Conservation (phyloP, 2,329 filamentous ascomycete species). For the Trichophyton simii region DNA sequence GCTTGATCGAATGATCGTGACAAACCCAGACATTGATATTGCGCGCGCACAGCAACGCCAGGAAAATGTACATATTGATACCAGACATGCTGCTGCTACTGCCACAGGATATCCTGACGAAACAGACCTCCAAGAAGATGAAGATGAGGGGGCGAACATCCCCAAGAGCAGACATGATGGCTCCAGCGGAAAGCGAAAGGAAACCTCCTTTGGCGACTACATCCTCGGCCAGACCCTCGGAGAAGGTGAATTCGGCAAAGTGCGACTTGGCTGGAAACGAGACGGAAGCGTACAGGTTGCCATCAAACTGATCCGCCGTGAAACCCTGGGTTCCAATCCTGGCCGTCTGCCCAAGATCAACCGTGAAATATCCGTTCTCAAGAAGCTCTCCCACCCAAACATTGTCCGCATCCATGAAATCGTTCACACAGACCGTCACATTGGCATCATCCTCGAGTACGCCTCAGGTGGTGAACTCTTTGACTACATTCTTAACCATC, state of each 20-base stretch:
- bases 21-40: constrained; percentile 61
- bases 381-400: constrained; percentile 81
- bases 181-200: constrained; percentile 49
- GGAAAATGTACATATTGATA: constrained; percentile 15
- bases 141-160: constrained; percentile 23
- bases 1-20: constrained; percentile 63
- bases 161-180: constrained; percentile 44
- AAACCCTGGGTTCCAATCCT: constrained; percentile 77
- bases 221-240: constrained; percentile 91
- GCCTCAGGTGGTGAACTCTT: constrained; percentile 95
- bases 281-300: constrained; percentile 89
- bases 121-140: constrained; percentile 39
- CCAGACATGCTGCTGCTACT: constrained; percentile 39
- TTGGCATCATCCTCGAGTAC: constrained; percentile 96
- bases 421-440: constrained; percentile 93
- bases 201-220: constrained; percentile 88
- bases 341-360: constrained; percentile 91
- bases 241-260: constrained; percentile 96
- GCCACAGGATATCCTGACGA: constrained; percentile 32
- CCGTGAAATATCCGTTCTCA: constrained; percentile 85
- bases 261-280: constrained; percentile 96
- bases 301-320: constrained; percentile 92
- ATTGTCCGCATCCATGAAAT: constrained; percentile 96
- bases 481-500: constrained; percentile 93
- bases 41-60: constrained; percentile 59